Percentiles rank a stretch among this genome's conserved stretches.
Evolutionary conservation across 2,329 filamentous ascomycete species (phyloP).

Genomic region (Stagonosporopsis vannaccii): DNA sequence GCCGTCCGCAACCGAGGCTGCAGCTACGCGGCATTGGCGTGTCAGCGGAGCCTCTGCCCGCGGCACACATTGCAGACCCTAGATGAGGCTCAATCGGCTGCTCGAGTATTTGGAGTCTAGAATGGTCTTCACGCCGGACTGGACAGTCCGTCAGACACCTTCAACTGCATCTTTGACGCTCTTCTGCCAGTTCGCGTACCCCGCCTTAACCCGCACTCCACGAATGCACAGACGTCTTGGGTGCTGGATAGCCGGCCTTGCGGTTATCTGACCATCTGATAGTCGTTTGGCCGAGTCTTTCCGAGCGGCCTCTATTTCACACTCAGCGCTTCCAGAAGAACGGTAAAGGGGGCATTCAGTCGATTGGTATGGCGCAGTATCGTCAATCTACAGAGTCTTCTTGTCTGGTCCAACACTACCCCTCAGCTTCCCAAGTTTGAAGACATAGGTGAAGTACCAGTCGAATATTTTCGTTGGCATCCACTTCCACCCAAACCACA

Average conservation of each 20-base stretch:
- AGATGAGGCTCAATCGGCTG: conserved; percentile 15
- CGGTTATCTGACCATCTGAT: conserved; percentile 6
- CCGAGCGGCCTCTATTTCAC: background rate
- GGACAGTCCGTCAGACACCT: background rate
- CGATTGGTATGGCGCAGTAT: background rate
- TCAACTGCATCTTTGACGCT: background rate
- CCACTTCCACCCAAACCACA: conserved; percentile 59
- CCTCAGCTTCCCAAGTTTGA: conserved; percentile 58
- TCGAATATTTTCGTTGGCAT: conserved; percentile 56
- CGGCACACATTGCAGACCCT: conserved; percentile 5
- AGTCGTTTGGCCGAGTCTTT: conserved; percentile 1
- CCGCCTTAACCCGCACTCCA: conserved; percentile 20
- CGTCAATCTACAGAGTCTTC: conserved; percentile 26
- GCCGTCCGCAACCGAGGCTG: conserved; percentile 45
- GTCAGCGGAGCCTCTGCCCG: conserved; percentile 11
- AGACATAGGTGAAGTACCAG: conserved; percentile 58
- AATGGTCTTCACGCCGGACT: background rate
- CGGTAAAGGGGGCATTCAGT: too few relatives aligned
- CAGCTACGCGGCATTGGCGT: conserved; percentile 18
- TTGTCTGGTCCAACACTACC: conserved; percentile 42
- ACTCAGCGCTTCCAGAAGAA: too few relatives aligned
- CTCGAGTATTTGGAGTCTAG: background rate
- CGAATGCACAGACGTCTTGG: conserved; percentile 11
- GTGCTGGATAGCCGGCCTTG: conserved; percentile 13
- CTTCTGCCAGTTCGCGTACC: conserved; percentile 7